Evolutionary conservation across 163 green algal genomes (phyloP), one percentile per base, ranked within the genome.

Genomic region (Volvox carteri): DNA sequence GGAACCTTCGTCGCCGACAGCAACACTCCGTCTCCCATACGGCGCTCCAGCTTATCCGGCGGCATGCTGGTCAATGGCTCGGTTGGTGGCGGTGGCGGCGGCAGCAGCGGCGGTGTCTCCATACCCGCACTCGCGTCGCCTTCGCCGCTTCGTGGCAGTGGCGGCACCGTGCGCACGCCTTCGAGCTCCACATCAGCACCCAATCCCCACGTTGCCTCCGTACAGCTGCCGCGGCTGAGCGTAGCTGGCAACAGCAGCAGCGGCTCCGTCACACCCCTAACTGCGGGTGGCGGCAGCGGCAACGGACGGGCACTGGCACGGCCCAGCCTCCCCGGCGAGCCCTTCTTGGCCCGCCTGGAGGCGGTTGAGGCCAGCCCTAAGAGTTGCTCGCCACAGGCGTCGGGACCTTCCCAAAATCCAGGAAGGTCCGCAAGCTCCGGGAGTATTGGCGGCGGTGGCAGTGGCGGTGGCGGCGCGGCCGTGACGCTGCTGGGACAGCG

Each of bases 161-260:
- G 60, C 60, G 60, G 60, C 60, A 72, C 60, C 25, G 60, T 7
- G 60, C 14, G 25, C 23, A 37, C 19, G 60, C 25, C 60, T n/a
- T n/a, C n/a, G n/a, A 75, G 37, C 39, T 54, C 16, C 70, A 56
- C 37, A 14, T 78, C 70, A 23, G 70, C 39, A 41, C 70, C 70
- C 1, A 78, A 2, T 18, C 33, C 65, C 2, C 37, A 78, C 70
- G 19, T 78, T 18, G 70, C 39, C 23, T 58, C 16, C 73, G 44
- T 81, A 9, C 28, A 56, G 44, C 73, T 81, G 44, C 73, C 73
- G 6, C 21, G 73, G 44, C 73, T 81, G 25, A 81, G 73, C 73
- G 44, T 60, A 14, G 39, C 73, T 4, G 70, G 70, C 9, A 54
- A 28, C 33, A 77, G 39, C 70, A 65, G 12, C 73, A 78, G 39